Evolutionary conservation across 805 yeast species (phyloP).

Genomic region (Saturnispora galanensis): DNA sequence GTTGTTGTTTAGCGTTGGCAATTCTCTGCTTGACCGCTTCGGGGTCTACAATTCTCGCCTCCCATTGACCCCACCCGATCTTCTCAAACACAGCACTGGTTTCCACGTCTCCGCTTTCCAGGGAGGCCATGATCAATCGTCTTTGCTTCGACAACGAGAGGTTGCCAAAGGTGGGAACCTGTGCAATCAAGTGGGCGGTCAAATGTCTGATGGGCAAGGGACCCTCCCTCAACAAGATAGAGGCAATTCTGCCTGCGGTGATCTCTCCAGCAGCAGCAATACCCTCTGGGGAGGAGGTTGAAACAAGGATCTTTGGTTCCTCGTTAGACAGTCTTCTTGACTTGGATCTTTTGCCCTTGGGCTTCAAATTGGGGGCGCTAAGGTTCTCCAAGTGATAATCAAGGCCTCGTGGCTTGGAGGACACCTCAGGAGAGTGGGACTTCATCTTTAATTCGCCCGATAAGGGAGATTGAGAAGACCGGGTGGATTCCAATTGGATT

Average conservation of each 20-base stretch:
- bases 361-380: neutral
- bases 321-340: slow-evolving; percentile 12
- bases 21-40: slow-evolving; percentile 20
- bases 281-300: slow-evolving; percentile 82
- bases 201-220: slow-evolving; percentile 88
- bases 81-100: slow-evolving; percentile 73
- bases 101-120: slow-evolving; percentile 58
- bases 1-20: slow-evolving; percentile 8
- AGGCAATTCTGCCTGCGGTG: slow-evolving; percentile 69
- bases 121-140: slow-evolving; percentile 78
- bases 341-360: slow-evolving; percentile 2
- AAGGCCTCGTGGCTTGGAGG: neutral
- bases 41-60: slow-evolving; percentile 42
- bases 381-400: neutral
- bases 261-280: slow-evolving; percentile 80
- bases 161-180: slow-evolving; percentile 71
- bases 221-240: slow-evolving; percentile 59
- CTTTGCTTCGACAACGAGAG: slow-evolving; percentile 82
- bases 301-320: slow-evolving; percentile 28
- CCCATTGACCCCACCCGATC: slow-evolving; percentile 99
- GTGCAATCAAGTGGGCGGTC: slow-evolving; percentile 63
- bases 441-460: too few relatives aligned
- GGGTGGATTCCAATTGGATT: too few relatives aligned
- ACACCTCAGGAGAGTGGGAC: too few relatives aligned
- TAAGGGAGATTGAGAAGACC: too few relatives aligned